phyloP scores from a whole-genome alignment of 371 early-diverging fungal genomes.

The Mucor piriformis region DNA sequence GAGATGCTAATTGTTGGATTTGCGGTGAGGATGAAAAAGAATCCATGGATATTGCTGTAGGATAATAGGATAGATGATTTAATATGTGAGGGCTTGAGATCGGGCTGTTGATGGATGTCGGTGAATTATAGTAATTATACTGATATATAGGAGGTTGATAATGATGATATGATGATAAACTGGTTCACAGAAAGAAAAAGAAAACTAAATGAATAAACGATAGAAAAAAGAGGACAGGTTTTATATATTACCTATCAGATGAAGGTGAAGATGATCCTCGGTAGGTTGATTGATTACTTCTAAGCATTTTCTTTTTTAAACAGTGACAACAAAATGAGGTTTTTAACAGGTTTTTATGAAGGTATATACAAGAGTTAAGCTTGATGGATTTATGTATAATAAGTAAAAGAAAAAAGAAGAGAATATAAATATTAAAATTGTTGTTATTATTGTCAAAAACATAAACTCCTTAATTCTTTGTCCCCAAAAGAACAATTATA shows the following conservation, averaged over 20 bases:
- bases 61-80: slow-evolving; percentile 5
- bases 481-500: background rate
- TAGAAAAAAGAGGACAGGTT: background rate
- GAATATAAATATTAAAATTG: background rate
- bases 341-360: background rate
- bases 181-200: background rate
- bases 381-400: background rate
- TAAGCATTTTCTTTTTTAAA: slow-evolving; percentile 1
- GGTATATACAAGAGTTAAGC: slow-evolving; percentile 2
- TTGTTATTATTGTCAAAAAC: background rate
- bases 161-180: background rate
- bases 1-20: background rate
- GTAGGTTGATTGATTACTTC: slow-evolving; percentile 9
- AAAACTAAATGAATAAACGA: background rate
- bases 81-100: slow-evolving; percentile 16
- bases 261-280: slow-evolving; percentile 4
- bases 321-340: slow-evolving; percentile 1
- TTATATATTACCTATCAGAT: slow-evolving; percentile 5
- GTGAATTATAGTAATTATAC: slow-evolving; percentile 1
- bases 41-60: background rate
- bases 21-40: background rate
- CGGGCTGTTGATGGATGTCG: slow-evolving; percentile 2
- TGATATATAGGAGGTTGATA: background rate
- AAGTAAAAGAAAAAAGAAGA: background rate
- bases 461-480: background rate